A percentile compares a stretch with the other conserved stretches of the same genome.
Evolutionary conservation across 129 eudicot species (phyloP).

Genomic region (Pseudognaphalium luteoalbum): DNA sequence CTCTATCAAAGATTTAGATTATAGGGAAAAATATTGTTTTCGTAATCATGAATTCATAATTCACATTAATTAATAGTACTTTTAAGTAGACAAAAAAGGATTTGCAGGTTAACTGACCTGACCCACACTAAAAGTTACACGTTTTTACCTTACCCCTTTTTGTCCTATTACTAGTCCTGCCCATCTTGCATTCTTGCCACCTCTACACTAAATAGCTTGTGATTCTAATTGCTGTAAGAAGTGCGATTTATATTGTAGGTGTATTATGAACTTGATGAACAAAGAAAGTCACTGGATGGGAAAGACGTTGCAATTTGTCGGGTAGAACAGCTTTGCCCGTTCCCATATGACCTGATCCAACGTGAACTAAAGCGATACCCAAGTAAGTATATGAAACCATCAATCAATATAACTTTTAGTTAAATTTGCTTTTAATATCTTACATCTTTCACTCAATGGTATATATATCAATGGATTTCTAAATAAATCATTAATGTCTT

Average conservation of each 20-base stretch:
- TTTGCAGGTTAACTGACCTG: background rate
- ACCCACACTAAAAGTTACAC: background rate
- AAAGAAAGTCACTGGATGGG: constrained; percentile 50
- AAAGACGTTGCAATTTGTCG: constrained; percentile 90
- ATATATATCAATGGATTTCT: background rate
- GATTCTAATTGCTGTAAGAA: background rate
- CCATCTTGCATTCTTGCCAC: background rate
- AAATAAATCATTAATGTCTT: background rate
- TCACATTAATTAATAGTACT: background rate
- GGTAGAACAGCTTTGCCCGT: constrained; percentile 95
- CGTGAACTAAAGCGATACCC: constrained; percentile 96
- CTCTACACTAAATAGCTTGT: background rate
- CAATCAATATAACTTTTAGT: background rate
- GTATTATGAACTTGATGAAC: constrained; percentile 90
- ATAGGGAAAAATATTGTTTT: background rate
- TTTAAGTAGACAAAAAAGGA: background rate
- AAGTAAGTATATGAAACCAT: constrained; percentile 47
- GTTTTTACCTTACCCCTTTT: background rate
- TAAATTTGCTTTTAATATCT: background rate
- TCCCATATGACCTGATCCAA: constrained; percentile 91
- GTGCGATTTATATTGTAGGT: constrained; percentile 43
- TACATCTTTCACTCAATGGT: background rate
- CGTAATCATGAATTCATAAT: background rate
- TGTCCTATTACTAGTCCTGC: background rate
- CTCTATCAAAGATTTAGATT: background rate